Evolutionary conservation across 2,329 filamentous ascomycete genomes (phyloP).

Genomic region (Graphilbum ipis-grandicollis): DNA sequence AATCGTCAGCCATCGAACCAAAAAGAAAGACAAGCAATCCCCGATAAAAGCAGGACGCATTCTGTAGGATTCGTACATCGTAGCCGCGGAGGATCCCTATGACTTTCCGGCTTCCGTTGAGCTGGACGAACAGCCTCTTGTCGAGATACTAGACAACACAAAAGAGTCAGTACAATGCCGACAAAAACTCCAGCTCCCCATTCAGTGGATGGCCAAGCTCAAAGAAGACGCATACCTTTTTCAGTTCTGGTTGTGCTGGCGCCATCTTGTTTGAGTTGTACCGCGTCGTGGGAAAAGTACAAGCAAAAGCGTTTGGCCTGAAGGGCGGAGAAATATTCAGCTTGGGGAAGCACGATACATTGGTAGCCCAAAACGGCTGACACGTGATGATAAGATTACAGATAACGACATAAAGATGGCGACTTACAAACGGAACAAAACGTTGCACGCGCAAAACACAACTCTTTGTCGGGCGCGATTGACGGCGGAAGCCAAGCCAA

Average conservation of each 20-base stretch:
- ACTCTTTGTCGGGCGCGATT: background rate
- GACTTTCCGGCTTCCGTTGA: conserved; percentile 95
- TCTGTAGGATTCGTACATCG: conserved; percentile 50
- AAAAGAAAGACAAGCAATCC: background rate
- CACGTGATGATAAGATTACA: conserved; percentile 33
- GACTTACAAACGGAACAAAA: background rate
- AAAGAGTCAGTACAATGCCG: too few species aligned
- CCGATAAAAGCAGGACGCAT: background rate
- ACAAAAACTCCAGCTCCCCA: too few species aligned
- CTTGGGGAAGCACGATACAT: too few species aligned
- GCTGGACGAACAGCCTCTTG: conserved; percentile 93
- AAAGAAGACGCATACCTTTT: conserved; percentile 70
- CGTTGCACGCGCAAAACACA: background rate
- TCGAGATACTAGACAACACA: conserved; percentile 86
- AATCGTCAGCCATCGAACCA: too few species aligned
- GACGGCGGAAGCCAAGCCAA: too few species aligned
- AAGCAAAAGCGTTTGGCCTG: too few species aligned
- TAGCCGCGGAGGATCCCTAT: conserved; percentile 89
- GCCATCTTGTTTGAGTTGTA: conserved; percentile 51
- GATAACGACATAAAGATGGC: background rate
- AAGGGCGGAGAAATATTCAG: background rate
- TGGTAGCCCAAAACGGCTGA: too few species aligned
- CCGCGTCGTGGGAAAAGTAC: background rate
- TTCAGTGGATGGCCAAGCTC: too few species aligned
- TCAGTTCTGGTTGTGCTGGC: conserved; percentile 96